phyloP scores from a whole-genome alignment of 2,329 filamentous ascomycete genomes.

The Fusarium coffeatum region DNA sequence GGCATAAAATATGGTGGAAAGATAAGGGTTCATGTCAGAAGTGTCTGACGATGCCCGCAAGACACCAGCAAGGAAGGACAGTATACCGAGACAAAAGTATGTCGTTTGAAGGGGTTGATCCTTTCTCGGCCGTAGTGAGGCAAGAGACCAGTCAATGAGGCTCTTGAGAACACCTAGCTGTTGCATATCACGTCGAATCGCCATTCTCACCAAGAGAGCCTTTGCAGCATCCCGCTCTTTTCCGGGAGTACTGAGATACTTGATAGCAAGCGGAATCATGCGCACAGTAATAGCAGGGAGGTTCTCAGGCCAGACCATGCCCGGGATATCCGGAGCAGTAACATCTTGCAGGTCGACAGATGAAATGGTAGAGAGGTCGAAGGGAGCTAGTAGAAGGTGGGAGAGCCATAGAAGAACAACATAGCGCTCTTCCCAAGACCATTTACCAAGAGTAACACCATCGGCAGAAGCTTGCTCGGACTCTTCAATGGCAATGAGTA shows the following conservation, averaged over 20 bases:
- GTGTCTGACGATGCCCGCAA: slow-evolving; percentile 76
- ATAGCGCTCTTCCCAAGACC: slow-evolving; percentile 90
- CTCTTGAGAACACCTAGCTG: slow-evolving; percentile 74
- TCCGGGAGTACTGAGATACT: slow-evolving; percentile 78
- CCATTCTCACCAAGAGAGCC: slow-evolving; percentile 80
- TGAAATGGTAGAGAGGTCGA: slow-evolving; percentile 90
- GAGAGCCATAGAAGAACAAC: slow-evolving; percentile 89
- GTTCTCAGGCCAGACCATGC: slow-evolving; percentile 66
- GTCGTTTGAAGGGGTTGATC: slow-evolving; percentile 60
- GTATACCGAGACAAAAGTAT: slow-evolving; percentile 81
- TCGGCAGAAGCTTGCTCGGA: slow-evolving; percentile 52
- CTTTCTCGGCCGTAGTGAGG: slow-evolving; percentile 62
- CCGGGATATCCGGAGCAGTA: slow-evolving; percentile 56
- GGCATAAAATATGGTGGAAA: slow-evolving; percentile 73
- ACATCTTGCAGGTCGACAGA: slow-evolving; percentile 63
- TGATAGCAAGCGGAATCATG: slow-evolving; percentile 76
- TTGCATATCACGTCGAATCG: slow-evolving; percentile 91
- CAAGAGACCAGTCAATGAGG: slow-evolving; percentile 78
- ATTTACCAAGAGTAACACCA: slow-evolving; percentile 46
- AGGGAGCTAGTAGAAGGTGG: slow-evolving; percentile 85
- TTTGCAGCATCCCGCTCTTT: slow-evolving; percentile 94
- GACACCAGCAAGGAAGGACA: slow-evolving; percentile 83
- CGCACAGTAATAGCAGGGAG: slow-evolving; percentile 78
- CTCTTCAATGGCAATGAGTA: slow-evolving; percentile 80
- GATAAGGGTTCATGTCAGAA: slow-evolving; percentile 76